Evolutionary conservation across 495 filamentous ascomycete species (phyloP).

Genomic region (Xylaria telfairii): DNA sequence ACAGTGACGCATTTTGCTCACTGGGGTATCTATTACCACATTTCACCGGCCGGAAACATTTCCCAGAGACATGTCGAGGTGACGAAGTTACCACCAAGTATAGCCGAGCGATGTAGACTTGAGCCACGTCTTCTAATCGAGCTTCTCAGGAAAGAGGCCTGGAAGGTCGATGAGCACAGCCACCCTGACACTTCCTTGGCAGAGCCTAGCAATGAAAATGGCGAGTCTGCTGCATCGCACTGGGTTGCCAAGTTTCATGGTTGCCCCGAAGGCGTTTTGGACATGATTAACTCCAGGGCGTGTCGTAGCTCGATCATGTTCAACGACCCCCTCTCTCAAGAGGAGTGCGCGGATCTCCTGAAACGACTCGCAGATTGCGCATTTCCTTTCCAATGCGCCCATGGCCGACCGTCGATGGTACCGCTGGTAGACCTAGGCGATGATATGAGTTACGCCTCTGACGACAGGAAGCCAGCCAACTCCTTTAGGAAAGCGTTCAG

Average conservation of each 20-base stretch:
- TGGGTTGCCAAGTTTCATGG: conserved; percentile 68
- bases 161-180: conserved; percentile 54
- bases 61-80: conserved; percentile 51
- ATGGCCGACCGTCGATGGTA: conserved; percentile 80
- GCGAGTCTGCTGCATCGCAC: conserved; percentile 22
- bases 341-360: conserved; percentile 72
- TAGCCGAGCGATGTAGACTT: conserved; percentile 75
- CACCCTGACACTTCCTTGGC: background rate
- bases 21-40: conserved; percentile 76
- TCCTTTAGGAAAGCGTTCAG: conserved; percentile 34
- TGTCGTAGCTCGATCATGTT: conserved; percentile 97
- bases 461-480: conserved; percentile 16
- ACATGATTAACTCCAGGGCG: conserved; percentile 87
- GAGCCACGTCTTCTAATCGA: conserved; percentile 73
- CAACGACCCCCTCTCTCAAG: conserved; percentile 73
- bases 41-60: conserved; percentile 20
- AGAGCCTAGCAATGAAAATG: background rate
- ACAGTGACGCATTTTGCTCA: conserved; percentile 62
- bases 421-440: conserved; percentile 68
- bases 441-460: background rate
- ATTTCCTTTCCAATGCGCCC: conserved; percentile 94
- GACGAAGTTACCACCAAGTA: conserved; percentile 67
- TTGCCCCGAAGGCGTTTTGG: conserved; percentile 80
- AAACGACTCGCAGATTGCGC: conserved; percentile 66
- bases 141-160: conserved; percentile 76